phyloP scores from a whole-genome alignment of 371 early-diverging fungal genomes.

The Mucor saturninus region DNA sequence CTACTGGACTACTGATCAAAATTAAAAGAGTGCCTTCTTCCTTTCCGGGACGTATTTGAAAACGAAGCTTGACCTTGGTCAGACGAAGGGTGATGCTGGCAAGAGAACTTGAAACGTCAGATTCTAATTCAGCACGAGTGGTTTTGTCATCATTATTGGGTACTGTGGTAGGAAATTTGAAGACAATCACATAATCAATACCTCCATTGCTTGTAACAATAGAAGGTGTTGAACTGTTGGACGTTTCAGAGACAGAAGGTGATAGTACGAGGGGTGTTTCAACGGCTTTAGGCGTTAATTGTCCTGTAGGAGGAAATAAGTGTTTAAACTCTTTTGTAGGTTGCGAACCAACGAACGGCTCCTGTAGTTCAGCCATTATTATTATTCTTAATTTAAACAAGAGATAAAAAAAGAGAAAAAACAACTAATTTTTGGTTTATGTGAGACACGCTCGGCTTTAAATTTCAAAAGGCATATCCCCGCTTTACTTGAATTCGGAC shows the following conservation, averaged over 20 bases:
- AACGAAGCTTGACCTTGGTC: constrained; percentile 32
- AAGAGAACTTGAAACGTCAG: constrained; percentile 24
- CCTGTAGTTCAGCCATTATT: constrained; percentile 4
- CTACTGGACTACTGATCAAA: constrained; percentile 41
- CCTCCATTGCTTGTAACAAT: constrained; percentile 23
- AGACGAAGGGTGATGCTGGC: constrained; percentile 27
- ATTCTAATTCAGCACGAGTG: constrained; percentile 28
- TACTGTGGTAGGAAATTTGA: constrained; percentile 34
- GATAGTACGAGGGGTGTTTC: constrained; percentile 4
- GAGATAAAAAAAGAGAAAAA: neutral
- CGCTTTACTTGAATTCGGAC: too few species aligned
- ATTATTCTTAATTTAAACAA: neutral
- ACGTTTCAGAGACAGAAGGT: constrained; percentile 4
- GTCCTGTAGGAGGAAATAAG: constrained; percentile 12
- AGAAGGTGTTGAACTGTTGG: neutral
- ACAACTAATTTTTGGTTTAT: neutral
- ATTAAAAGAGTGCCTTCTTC: constrained; percentile 34
- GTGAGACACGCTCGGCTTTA: too few species aligned
- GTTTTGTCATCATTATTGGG: constrained; percentile 10
- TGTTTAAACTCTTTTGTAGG: constrained; percentile 1
- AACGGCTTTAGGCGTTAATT: neutral
- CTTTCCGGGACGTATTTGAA: constrained; percentile 44
- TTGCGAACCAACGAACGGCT: constrained; percentile 8
- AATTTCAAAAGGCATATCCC: too few species aligned
- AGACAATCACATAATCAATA: constrained; percentile 58